Conservation (phyloP, 2,329 filamentous ascomycete genomes). For the Aspergillus neotritici region DNA sequence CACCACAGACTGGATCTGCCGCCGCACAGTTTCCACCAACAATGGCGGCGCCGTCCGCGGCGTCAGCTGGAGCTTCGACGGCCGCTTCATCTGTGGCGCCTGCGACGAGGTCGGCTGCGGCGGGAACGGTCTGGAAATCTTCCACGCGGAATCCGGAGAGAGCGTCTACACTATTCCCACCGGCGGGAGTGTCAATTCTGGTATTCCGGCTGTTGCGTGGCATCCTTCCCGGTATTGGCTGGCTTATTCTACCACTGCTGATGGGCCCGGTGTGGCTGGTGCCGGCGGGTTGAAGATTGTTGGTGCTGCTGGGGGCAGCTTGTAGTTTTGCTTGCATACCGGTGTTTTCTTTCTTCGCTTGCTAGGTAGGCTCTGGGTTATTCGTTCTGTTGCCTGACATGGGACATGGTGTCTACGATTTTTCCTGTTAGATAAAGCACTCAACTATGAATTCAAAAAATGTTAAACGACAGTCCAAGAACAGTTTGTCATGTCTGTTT, state of each 20-base stretch:
- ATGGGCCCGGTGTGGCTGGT: slow-evolving; percentile 34
- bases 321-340: slow-evolving; percentile 15
- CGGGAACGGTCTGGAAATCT: slow-evolving; percentile 44
- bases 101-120: slow-evolving; percentile 43
- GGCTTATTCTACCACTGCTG: slow-evolving; percentile 43
- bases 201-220: slow-evolving; percentile 45
- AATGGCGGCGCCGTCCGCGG: slow-evolving; percentile 43
- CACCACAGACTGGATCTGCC: slow-evolving; percentile 48
- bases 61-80: slow-evolving; percentile 48
- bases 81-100: slow-evolving; percentile 44
- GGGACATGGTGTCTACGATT: too few relatives aligned
- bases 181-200: slow-evolving; percentile 28
- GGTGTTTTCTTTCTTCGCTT: too few relatives aligned
- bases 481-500: too few relatives aligned
- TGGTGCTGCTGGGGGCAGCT: slow-evolving; percentile 39
- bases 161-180: slow-evolving; percentile 43
- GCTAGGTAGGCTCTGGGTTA: too few relatives aligned
- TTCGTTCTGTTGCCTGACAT: too few relatives aligned
- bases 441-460: too few relatives aligned
- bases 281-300: slow-evolving; percentile 45
- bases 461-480: too few relatives aligned
- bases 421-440: too few relatives aligned
- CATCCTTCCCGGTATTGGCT: slow-evolving; percentile 47
- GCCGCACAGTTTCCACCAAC: slow-evolving; percentile 42
- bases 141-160: slow-evolving; percentile 47